Percentiles rank a stretch among this genome's conserved stretches.
Conservation (phyloP, 169 alveolate species). For the Besnoitia besnoiti region DNA sequence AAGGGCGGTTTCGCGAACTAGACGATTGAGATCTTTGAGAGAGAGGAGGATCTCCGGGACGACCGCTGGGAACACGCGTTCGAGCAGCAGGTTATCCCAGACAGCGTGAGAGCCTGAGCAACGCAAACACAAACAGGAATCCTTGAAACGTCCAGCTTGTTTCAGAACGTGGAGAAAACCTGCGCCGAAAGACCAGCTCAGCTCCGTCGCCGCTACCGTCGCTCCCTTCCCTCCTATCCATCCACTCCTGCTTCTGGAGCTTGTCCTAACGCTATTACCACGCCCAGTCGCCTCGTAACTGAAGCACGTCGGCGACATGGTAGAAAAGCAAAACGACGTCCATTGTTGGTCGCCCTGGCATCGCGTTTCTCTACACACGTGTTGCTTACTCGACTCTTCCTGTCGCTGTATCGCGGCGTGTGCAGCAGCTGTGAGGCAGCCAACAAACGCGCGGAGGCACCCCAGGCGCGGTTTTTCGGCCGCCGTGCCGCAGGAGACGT, state of each 20-base stretch:
- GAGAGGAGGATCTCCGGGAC: slow-evolving; percentile 47
- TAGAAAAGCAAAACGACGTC: too few relatives aligned
- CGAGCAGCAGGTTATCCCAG: slow-evolving; percentile 6
- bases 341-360: not conserved
- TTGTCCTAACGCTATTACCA: too few relatives aligned
- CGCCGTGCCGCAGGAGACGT: slow-evolving; percentile 1
- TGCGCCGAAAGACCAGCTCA: too few relatives aligned
- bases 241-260: too few relatives aligned
- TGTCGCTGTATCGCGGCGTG: not conserved
- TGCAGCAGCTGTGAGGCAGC: not conserved
- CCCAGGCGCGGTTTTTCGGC: slow-evolving; percentile 36
- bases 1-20: slow-evolving; percentile 33
- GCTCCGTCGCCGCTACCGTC: too few relatives aligned
- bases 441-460: slow-evolving; percentile 24
- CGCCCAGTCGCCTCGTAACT: too few relatives aligned
- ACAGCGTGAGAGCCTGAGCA: not conserved
- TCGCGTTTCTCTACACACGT: too few relatives aligned
- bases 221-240: too few relatives aligned
- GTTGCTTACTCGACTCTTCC: not conserved
- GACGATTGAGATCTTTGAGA: slow-evolving; percentile 1
- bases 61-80: slow-evolving; percentile 31
- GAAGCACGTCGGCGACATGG: too few relatives aligned
- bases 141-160: too few relatives aligned
- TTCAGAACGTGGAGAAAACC: too few relatives aligned
- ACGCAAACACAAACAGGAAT: not conserved